Percentiles rank a stretch among this genome's conserved stretches.
Evolutionary conservation across 1,284 basidiomycete genomes (phyloP).

Genomic region (Ustilago loliicola): DNA sequence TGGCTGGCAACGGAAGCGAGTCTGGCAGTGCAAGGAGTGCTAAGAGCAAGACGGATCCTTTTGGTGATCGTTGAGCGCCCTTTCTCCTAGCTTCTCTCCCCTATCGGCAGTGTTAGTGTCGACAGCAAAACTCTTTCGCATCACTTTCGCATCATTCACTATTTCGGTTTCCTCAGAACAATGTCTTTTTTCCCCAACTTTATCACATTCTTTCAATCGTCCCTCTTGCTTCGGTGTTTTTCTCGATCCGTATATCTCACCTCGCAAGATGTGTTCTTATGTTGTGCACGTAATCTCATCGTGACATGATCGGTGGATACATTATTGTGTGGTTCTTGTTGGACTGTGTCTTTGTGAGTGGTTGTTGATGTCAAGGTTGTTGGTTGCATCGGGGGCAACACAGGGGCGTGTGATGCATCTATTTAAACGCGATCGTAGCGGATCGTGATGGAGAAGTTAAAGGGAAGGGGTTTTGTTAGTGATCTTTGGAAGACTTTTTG

Average conservation of each 20-base stretch:
- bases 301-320: constrained; percentile 1
- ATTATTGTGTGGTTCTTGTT: not conserved
- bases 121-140: not conserved
- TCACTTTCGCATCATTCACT: not conserved
- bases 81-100: not conserved
- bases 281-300: not conserved
- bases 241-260: not conserved
- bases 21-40: constrained; percentile 36
- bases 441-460: too few relatives aligned
- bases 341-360: too few relatives aligned
- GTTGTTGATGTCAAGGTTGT: not conserved
- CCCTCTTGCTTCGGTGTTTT: not conserved
- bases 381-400: too few relatives aligned
- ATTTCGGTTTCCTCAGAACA: constrained; percentile 14
- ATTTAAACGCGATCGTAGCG: too few relatives aligned
- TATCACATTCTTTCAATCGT: constrained; percentile 11
- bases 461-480: too few relatives aligned
- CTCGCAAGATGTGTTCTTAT: too few relatives aligned
- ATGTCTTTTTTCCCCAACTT: constrained; percentile 11
- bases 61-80: constrained; percentile 35
- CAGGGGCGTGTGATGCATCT: too few relatives aligned
- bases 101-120: not conserved
- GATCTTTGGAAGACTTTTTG: too few relatives aligned
- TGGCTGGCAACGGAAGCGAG: constrained; percentile 47
- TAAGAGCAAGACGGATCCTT: constrained; percentile 49